These are phyloP conservation scores for Geoglossum glabrum DNA, from an alignment of 495 filamentous ascomycete genomes.

Conservation along the genomic window DNA sequence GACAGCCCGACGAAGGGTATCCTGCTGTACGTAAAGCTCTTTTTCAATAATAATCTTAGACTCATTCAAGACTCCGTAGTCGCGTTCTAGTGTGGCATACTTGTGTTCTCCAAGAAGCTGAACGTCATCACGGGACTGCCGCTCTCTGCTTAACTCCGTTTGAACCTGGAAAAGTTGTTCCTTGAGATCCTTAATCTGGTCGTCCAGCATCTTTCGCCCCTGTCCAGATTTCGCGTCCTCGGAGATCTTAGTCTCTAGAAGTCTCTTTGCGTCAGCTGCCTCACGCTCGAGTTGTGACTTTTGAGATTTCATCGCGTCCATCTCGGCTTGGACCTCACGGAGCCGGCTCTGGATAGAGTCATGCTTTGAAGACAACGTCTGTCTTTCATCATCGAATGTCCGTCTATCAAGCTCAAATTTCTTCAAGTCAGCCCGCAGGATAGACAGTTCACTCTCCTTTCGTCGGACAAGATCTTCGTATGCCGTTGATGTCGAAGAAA, in stretches of 20 bases:
- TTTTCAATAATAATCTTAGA: constrained; percentile 96
- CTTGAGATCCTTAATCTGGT: constrained; percentile 76
- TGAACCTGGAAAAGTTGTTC: constrained; percentile 66
- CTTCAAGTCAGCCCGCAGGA: constrained; percentile 67
- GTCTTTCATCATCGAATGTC: constrained; percentile 54
- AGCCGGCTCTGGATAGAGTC: constrained; percentile 61
- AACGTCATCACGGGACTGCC: constrained; percentile 91
- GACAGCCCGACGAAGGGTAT: constrained; percentile 71
- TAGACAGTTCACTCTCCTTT: constrained; percentile 81
- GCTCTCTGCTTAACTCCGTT: constrained; percentile 72
- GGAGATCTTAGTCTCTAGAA: constrained; percentile 72
- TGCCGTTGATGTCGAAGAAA: constrained; percentile 78
- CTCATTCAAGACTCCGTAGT: constrained; percentile 75
- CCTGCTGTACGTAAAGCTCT: constrained; percentile 95
- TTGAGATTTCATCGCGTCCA: constrained; percentile 69
- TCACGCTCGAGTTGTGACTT: constrained; percentile 69
- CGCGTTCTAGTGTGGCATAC: constrained; percentile 55
- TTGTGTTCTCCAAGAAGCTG: constrained; percentile 83
- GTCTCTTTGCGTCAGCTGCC: constrained; percentile 64
- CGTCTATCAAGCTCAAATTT: constrained; percentile 59
- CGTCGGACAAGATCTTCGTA: constrained; percentile 84
- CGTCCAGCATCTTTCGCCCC: constrained; percentile 67
- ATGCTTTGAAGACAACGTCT: constrained; percentile 45
- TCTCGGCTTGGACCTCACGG: constrained; percentile 68
- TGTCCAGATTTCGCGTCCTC: constrained; percentile 77